Evolutionary conservation across 2,329 filamentous ascomycete genomes (phyloP).

Genomic region (Penicillium sp.): DNA sequence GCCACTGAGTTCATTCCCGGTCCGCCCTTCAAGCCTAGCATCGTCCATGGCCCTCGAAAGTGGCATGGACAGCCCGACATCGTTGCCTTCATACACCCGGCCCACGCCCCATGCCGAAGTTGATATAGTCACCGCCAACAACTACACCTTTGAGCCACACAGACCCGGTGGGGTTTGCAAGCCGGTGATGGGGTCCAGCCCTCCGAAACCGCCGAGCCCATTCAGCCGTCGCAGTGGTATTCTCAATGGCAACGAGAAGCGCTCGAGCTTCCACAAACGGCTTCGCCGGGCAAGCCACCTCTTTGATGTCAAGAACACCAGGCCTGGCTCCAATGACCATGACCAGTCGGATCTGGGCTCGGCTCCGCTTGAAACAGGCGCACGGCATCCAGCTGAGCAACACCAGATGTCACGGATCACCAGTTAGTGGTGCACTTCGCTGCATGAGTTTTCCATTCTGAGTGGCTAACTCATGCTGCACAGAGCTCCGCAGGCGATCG

Average conservation of each 20-base stretch:
- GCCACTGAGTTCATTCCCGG: not conserved
- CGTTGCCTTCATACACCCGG: slow-evolving; percentile 5
- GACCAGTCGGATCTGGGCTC: slow-evolving; percentile 4
- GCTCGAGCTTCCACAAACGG: slow-evolving; percentile 18
- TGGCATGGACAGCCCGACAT: not conserved
- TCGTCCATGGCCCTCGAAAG: slow-evolving; percentile 5
- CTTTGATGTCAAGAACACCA: slow-evolving; percentile 3
- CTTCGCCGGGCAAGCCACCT: slow-evolving; percentile 9
- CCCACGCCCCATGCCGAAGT: slow-evolving; percentile 1
- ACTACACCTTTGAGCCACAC: slow-evolving; percentile 8
- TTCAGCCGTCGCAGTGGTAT: slow-evolving; percentile 11
- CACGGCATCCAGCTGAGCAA: slow-evolving; percentile 8
- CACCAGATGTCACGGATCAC: slow-evolving; percentile 10
- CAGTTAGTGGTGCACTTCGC: slow-evolving; percentile 15
- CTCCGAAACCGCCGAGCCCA: slow-evolving; percentile 1
- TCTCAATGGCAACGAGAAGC: slow-evolving; percentile 8
- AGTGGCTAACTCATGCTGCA: slow-evolving; percentile 1
- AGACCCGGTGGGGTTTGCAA: slow-evolving; percentile 5
- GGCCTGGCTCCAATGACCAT: not conserved
- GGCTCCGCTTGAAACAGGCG: slow-evolving; percentile 1
- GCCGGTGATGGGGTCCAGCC: slow-evolving; percentile 5
- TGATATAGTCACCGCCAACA: slow-evolving; percentile 7
- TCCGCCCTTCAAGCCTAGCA: not conserved
- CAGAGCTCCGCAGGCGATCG: slow-evolving; percentile 24
- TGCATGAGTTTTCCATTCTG: not conserved